phyloP scores from a whole-genome alignment of 306 rosid genomes.

The Cucurbita argyrosperma region DNA sequence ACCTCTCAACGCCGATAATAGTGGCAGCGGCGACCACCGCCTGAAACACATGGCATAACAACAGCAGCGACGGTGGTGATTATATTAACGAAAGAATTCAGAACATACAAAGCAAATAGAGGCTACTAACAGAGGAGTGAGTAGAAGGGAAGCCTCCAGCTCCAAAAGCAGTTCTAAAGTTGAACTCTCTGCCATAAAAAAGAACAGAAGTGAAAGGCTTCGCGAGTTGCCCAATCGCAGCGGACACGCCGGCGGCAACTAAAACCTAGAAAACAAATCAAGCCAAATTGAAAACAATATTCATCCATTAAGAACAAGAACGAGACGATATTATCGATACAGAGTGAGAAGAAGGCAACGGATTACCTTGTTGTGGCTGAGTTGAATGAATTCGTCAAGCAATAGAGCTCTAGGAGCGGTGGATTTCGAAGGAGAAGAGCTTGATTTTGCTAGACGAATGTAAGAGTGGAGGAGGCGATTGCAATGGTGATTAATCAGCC shows the following conservation, averaged over 20 bases:
- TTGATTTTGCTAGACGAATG: slow-evolving; percentile 12
- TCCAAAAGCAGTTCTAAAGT: slow-evolving; percentile 39
- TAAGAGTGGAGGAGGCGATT: neutral
- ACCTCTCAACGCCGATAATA: slow-evolving; percentile 77
- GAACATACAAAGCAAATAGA: neutral
- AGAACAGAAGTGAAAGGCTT: slow-evolving; percentile 64
- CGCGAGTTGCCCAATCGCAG: slow-evolving; percentile 60
- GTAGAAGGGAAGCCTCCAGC: slow-evolving; percentile 94
- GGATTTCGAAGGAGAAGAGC: slow-evolving; percentile 16
- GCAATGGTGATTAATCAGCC: neutral
- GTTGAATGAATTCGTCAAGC: slow-evolving; percentile 29
- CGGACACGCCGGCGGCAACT: slow-evolving; percentile 58
- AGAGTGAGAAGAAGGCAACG: neutral
- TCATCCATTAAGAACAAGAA: neutral
- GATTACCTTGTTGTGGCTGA: slow-evolving; percentile 64
- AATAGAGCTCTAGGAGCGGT: slow-evolving; percentile 28
- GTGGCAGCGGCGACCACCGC: slow-evolving; percentile 77
- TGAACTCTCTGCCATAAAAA: slow-evolving; percentile 54
- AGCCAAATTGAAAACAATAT: neutral
- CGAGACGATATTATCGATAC: neutral
- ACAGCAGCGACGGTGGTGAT: neutral
- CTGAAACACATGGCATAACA: slow-evolving; percentile 14
- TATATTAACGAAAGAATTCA: neutral
- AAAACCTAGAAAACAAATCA: slow-evolving; percentile 32
- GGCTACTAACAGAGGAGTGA: slow-evolving; percentile 68